Evolutionary conservation across 768 basidiomycete genomes (phyloP), one percentile per base, ranked within the genome.

Genomic region (Suillus discolor): DNA sequence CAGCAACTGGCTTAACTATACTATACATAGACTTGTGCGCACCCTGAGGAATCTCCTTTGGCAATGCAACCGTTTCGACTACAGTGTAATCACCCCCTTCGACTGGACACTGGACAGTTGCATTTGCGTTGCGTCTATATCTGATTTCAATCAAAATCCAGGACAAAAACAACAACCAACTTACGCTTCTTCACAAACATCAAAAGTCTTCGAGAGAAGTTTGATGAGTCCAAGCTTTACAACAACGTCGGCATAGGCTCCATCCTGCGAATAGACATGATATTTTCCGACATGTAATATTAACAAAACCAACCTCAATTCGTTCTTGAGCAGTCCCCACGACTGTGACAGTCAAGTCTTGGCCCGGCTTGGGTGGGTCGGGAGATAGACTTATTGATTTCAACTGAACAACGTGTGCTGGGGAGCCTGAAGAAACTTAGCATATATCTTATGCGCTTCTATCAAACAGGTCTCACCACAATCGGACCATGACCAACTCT

Each of bases 151-250:
- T 39, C 66, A 66, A 36, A 42, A 55, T 42, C 38, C 31, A 54
- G 36, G 45, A 62, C 6, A 39, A 16, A 47, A 38, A 36, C 41
- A 63, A 59, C 28, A 34, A 65, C 23, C 38, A 23, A 87, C 96
- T 72, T 82, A 97, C 93, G 96, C 95, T 79, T 98, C 96, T 66
- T 96, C 84, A 74, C 97, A 99, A 39, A 98, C 78, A 69, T 98
- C 94, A 70, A 98, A 97, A 20, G 69, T 73, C 80, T 93, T 97
- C 54, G 82, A 77, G 39, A 99, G 79, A n/a, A 99, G 75, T 80
- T 94, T 97, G 73, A 99, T 86, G 36, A 94, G 79, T 31, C 97
- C 97, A n/a, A 99, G 83, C 77, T 98, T 99, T 64, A 99, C 97
- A 1, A 79, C 78, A 5, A 99, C 95, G 69, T 96, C 89, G 9